Conservation (phyloP, 352 stramenopile species). For the Nothophytophthora sp. region DNA sequence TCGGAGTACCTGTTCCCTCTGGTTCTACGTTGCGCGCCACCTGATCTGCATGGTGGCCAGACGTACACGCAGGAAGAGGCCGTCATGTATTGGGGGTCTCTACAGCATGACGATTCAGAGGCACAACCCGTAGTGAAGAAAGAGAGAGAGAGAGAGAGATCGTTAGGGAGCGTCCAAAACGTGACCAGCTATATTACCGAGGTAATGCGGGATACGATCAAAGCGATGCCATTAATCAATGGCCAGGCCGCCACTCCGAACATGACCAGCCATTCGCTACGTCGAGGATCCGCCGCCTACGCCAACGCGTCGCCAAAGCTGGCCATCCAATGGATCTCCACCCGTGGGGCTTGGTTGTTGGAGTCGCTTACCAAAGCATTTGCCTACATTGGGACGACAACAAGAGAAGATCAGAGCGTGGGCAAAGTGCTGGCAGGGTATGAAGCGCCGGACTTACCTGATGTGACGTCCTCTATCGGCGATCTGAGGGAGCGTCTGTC, state of each 20-base stretch:
- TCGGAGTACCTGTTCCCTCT: conserved; percentile 6
- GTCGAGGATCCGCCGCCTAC: neutral
- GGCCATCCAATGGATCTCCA: conserved; percentile 6
- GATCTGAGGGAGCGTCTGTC: neutral
- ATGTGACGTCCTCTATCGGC: neutral
- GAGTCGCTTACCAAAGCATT: conserved; percentile 8
- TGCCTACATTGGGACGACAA: conserved; percentile 8
- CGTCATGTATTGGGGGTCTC: conserved; percentile 1
- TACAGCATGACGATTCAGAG: neutral
- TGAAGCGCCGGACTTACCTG: neutral
- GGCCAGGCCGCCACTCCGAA: neutral
- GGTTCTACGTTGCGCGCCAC: neutral
- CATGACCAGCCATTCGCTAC: neutral
- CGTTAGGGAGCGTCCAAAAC: too few relatives aligned
- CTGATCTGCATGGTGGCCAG: conserved; percentile 1
- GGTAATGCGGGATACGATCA: neutral
- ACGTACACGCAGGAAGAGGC: conserved; percentile 9
- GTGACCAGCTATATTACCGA: conserved; percentile 3
- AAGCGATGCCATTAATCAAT: neutral
- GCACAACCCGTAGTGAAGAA: neutral
- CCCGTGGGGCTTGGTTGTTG: conserved; percentile 5
- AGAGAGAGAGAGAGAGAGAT: neutral
- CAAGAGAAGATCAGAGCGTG: conserved; percentile 5
- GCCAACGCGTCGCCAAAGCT: conserved; percentile 1
- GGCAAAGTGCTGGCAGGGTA: conserved; percentile 1